phyloP scores from a whole-genome alignment of 163 green algal genomes.

The Prototheca wickerhamii region DNA sequence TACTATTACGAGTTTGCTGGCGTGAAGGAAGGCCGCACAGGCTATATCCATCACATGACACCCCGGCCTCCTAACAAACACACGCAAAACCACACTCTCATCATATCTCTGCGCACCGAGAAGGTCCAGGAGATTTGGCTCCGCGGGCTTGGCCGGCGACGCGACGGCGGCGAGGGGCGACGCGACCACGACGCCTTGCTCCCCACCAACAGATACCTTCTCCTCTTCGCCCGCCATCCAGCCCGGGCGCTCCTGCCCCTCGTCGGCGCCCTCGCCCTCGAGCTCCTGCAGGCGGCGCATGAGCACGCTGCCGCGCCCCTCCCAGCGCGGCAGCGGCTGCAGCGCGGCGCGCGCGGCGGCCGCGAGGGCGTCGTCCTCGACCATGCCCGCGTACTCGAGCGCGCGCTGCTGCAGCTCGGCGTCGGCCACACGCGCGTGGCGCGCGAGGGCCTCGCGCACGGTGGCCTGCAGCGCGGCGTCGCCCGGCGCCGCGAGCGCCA shows the following conservation, averaged over 20 bases:
- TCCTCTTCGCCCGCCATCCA: constrained; percentile 26
- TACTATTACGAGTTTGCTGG: too few species aligned
- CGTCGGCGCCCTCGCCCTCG: constrained; percentile 42
- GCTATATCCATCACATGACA: too few species aligned
- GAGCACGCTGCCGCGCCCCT: constrained; percentile 69
- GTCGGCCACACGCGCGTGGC: constrained; percentile 56
- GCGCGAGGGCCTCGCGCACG: constrained; percentile 28
- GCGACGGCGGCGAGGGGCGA: constrained; percentile 5
- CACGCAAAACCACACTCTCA: too few species aligned
- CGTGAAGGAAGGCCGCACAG: too few species aligned
- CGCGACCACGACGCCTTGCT: neutral
- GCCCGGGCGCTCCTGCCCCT: constrained; percentile 30
- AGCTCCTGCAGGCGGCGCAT: constrained; percentile 61
- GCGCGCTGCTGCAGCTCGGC: constrained; percentile 92
- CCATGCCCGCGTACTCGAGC: constrained; percentile 78
- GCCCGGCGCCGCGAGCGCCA: constrained; percentile 53
- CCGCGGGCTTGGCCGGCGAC: constrained; percentile 1
- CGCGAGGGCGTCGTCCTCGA: constrained; percentile 10
- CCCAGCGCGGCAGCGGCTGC: constrained; percentile 78
- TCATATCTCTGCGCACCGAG: neutral
- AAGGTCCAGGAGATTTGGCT: constrained; percentile 26
- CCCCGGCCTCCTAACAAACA: too few species aligned
- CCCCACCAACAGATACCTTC: neutral
- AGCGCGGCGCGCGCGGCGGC: constrained; percentile 27
- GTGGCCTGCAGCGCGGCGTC: constrained; percentile 46